Base-by-base conservation (phyloP, 306 rosid genomes). In the Cicer bijugum region DNA sequence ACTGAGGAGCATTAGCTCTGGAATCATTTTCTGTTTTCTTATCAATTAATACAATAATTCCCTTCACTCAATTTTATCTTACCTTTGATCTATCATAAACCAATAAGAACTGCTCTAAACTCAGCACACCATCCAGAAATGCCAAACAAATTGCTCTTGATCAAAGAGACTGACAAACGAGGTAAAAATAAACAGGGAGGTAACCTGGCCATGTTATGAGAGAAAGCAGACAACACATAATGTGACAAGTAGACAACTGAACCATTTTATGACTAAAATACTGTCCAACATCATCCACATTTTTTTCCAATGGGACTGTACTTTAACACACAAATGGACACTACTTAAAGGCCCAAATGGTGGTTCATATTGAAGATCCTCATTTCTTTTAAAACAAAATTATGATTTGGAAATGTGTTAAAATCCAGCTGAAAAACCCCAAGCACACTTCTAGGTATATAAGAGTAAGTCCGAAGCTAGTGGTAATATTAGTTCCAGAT, bases 371-470 rank as follows among this genome's bases (percentile, higher is more conserved):
- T 20, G 28, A 56, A 72, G 63, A 14, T 58, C 53, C 45, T 53
- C 57, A 42, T 45, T 63, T 62, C 72, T 8, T 52, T 11, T 39
- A 48, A 40, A 72, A 71, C 44, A 53, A 20, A 51, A 51, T 63
- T 53, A 28, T 63, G 46, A 19, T 53, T 37, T 8, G 28, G 51
- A 14, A 52, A 70, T 33, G 40, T 6, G 7, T 47, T 53, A 39
- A 65, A 59, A 39, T 65, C 58, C 44, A 69, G 77, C 55, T 72
- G 51, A 20, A 80, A 65, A 66, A 65, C 67, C 57, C 75, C 43
- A 56, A 66, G 70, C 10, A 55, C 20, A 23, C 61, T 52, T 8
- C 10, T 38, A 69, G 64, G 44, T 35, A 12, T 48, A 17, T 9
- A 35, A 15, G 47, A 74, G 57, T 8, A n/a, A 37, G 78, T 16